Percentiles rank a stretch among this genome's conserved stretches.
phyloP scores from a whole-genome alignment of 1,284 basidiomycete genomes.

The Cryptococcus sp. region DNA sequence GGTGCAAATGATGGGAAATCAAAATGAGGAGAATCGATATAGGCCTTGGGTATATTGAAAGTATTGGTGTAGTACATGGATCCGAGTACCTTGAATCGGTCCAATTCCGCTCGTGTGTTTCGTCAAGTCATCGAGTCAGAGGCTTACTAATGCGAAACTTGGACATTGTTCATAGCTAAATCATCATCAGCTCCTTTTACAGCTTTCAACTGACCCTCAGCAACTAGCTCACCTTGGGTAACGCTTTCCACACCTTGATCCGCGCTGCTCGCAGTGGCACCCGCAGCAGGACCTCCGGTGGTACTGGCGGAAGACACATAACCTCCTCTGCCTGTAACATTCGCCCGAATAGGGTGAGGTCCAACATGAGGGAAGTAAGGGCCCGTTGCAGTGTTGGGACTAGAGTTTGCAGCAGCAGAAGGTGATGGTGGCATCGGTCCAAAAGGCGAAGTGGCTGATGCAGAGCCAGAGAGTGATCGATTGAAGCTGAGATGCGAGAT shows the following conservation, averaged over 20 bases:
- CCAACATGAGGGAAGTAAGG: constrained; percentile 34
- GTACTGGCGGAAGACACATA: constrained; percentile 4
- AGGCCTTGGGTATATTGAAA: constrained; percentile 7
- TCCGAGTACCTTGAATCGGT: not conserved
- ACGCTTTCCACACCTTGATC: constrained; percentile 29
- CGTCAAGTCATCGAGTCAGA: no score
- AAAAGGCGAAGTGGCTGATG: constrained; percentile 13
- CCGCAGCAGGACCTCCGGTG: not conserved
- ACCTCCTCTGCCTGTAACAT: constrained; percentile 17
- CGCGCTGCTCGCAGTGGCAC: not conserved
- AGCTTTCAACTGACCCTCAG: not conserved
- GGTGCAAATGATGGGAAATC: constrained; percentile 11
- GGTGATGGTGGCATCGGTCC: constrained; percentile 30
- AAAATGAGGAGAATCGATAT: constrained; percentile 25
- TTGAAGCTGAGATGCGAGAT: constrained; percentile 52
- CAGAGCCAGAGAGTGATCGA: constrained; percentile 21
- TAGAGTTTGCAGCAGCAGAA: constrained; percentile 27
- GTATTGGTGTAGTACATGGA: not conserved
- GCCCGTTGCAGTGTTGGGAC: constrained; percentile 38
- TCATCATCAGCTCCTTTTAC: not conserved
- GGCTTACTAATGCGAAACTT: constrained; percentile 22
- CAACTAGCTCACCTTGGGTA: constrained; percentile 31
- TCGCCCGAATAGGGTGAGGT: constrained; percentile 19
- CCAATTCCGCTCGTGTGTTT: no score
- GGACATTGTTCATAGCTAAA: constrained; percentile 32